phyloP scores from a whole-genome alignment of 768 basidiomycete genomes.

The Serpula lacrymans region DNA sequence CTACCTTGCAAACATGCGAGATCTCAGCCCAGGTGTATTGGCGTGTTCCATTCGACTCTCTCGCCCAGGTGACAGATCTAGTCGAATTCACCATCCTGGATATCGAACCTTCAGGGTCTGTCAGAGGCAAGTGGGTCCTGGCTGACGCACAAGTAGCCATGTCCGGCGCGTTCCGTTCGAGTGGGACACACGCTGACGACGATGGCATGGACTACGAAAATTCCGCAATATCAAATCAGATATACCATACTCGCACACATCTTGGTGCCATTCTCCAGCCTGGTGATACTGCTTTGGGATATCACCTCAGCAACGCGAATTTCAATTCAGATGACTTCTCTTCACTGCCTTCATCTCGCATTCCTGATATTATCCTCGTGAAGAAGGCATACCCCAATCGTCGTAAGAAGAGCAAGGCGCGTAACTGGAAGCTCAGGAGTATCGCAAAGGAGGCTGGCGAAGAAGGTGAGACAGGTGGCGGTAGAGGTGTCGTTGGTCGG shows the following conservation, averaged over 20 bases:
- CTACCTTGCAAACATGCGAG: constrained; percentile 81
- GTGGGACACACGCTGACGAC: constrained; percentile 38
- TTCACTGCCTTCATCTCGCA: constrained; percentile 53
- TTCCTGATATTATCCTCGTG: constrained; percentile 91
- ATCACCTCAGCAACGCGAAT: constrained; percentile 84
- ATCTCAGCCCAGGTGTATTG: constrained; percentile 79
- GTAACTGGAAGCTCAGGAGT: constrained; percentile 86
- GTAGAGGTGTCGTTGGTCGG: constrained; percentile 84
- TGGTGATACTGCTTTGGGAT: constrained; percentile 91
- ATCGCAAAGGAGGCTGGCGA: constrained; percentile 92
- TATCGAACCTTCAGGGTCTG: constrained; percentile 75
- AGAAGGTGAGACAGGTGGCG: constrained; percentile 73
- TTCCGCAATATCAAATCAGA: constrained; percentile 61
- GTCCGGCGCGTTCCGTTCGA: constrained; percentile 71
- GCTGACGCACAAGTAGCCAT: constrained; percentile 90
- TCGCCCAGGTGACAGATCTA: constrained; percentile 80
- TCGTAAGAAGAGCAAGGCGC: constrained; percentile 82
- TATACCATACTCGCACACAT: constrained; percentile 95
- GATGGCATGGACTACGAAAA: constrained; percentile 64
- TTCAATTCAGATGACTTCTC: constrained; percentile 91
- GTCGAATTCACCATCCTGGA: constrained; percentile 95
- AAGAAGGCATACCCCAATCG: constrained; percentile 95
- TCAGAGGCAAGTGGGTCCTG: constrained; percentile 75
- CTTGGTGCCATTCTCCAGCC: constrained; percentile 92
- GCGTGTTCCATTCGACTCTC: constrained; percentile 84